phyloP scores from a whole-genome alignment of 176 grass and related monocot genomes.

The Ampelocalamus luodianensis region DNA sequence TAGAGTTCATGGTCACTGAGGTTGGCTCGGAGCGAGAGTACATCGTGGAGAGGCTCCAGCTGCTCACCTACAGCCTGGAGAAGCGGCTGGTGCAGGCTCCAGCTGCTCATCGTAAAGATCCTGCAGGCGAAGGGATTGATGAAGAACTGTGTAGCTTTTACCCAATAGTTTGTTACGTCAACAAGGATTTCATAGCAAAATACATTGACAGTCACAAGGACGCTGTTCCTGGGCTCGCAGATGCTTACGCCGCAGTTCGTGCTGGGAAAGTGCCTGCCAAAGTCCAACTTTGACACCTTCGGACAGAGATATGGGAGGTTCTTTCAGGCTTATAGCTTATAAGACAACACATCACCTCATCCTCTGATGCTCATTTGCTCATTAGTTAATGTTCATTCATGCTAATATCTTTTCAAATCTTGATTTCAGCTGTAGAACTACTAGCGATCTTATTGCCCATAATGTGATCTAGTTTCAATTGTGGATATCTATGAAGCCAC shows the following conservation, averaged over 20 bases:
- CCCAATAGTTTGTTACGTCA: neutral
- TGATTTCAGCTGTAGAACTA: neutral
- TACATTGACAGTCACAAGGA: constrained; percentile 41
- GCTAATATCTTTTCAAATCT: neutral
- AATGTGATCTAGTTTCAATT: neutral
- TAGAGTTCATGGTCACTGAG: too few relatives aligned
- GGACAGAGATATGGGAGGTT: neutral
- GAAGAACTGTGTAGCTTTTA: neutral
- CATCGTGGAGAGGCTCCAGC: too few relatives aligned
- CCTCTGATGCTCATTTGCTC: too few relatives aligned
- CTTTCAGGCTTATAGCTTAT: neutral
- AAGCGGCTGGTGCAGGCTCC: too few relatives aligned
- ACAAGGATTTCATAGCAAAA: neutral
- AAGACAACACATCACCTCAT: neutral
- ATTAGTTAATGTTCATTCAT: neutral
- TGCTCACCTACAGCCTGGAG: too few relatives aligned
- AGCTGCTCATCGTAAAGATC: neutral
- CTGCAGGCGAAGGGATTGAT: too few relatives aligned
- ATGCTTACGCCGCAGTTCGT: too few relatives aligned
- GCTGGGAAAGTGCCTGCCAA: too few relatives aligned
- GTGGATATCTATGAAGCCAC: neutral
- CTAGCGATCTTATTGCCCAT: neutral
- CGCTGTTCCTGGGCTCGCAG: neutral
- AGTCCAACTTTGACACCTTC: neutral
- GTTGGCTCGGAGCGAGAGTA: too few relatives aligned